phyloP scores from a whole-genome alignment of 2,329 filamentous ascomycete genomes.

The Fusarium sp. region DNA sequence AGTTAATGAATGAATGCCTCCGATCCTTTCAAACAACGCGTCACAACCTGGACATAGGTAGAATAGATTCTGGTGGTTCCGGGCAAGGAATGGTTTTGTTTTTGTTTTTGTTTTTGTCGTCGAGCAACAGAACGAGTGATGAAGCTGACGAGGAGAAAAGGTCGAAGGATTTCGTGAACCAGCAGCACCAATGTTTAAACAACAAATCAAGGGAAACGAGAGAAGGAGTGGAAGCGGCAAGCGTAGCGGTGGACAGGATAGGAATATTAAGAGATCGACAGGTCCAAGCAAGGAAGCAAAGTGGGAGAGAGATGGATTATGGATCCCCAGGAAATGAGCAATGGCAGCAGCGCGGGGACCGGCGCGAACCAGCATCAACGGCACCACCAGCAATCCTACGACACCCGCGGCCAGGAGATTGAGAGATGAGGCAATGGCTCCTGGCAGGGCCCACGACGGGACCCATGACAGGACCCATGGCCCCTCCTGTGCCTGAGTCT shows the following conservation, averaged over 20 bases:
- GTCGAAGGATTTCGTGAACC: slow-evolving; percentile 30
- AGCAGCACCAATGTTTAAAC: slow-evolving; percentile 41
- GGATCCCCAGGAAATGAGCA: slow-evolving; percentile 45
- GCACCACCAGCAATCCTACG: slow-evolving; percentile 22
- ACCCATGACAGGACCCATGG: slow-evolving; percentile 24
- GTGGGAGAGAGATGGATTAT: slow-evolving; percentile 34
- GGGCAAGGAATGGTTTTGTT: slow-evolving; percentile 26
- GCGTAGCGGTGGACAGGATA: slow-evolving; percentile 33
- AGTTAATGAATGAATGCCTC: slow-evolving; percentile 28
- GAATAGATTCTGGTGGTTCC: slow-evolving; percentile 6
- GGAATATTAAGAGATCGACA: slow-evolving; percentile 43
- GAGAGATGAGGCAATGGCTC: slow-evolving; percentile 34
- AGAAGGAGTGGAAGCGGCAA: slow-evolving; percentile 31
- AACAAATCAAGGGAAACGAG: slow-evolving; percentile 36
- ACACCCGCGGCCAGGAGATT: slow-evolving; percentile 36
- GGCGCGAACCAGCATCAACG: slow-evolving; percentile 26
- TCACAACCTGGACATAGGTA: slow-evolving; percentile 35
- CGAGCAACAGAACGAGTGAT: slow-evolving; percentile 44
- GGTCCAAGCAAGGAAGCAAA: slow-evolving; percentile 18
- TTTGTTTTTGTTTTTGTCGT: slow-evolving; percentile 26
- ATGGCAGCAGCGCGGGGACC: slow-evolving; percentile 37
- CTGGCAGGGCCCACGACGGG: slow-evolving; percentile 9
- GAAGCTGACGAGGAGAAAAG: slow-evolving; percentile 30
- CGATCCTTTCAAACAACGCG: slow-evolving; percentile 31
- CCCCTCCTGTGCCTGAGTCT: slow-evolving; percentile 1